Evolutionary conservation across 1,284 basidiomycete species (phyloP).

Genomic region (Xerocomus nothofagi): DNA sequence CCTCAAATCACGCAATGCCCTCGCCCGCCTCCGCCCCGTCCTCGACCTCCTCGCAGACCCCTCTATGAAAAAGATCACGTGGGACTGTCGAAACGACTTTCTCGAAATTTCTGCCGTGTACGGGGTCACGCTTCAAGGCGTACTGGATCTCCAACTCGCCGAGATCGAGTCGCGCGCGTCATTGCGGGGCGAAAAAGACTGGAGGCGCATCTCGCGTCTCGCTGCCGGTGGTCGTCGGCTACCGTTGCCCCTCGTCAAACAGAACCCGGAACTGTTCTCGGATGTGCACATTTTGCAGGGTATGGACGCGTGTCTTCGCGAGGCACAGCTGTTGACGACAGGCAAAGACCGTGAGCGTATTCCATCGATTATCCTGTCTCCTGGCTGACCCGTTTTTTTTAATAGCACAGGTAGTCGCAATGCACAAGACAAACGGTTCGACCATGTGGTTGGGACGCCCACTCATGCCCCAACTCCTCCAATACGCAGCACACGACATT

Average conservation of each 20-base stretch:
- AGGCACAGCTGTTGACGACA: conserved; percentile 19
- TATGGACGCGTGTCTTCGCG: conserved; percentile 29
- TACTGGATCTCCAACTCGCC: conserved; percentile 46
- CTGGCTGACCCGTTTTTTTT: neutral
- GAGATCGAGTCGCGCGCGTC: conserved; percentile 36
- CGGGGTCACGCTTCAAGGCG: conserved; percentile 33
- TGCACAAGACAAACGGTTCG: conserved; percentile 38
- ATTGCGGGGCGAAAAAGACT: conserved; percentile 36
- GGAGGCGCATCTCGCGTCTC: conserved; percentile 31
- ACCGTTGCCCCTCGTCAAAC: conserved; percentile 25
- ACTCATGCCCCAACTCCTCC: conserved; percentile 36
- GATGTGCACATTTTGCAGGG: conserved; percentile 35
- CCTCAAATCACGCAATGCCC: conserved; percentile 24
- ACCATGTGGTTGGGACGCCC: conserved; percentile 40
- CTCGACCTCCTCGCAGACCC: conserved; percentile 32
- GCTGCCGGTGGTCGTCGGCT: conserved; percentile 29
- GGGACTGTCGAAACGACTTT: conserved; percentile 48
- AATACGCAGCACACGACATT: conserved; percentile 45
- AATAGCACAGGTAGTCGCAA: conserved; percentile 38
- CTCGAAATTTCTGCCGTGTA: conserved; percentile 38
- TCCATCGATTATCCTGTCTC: neutral
- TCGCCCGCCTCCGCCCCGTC: conserved; percentile 25
- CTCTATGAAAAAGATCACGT: conserved; percentile 41
- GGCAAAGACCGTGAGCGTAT: conserved; percentile 31
- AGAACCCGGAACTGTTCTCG: conserved; percentile 29